These are phyloP conservation scores for Sarocladium strictum DNA, from an alignment of 2,329 filamentous ascomycete genomes.

Conservation along the genomic window DNA sequence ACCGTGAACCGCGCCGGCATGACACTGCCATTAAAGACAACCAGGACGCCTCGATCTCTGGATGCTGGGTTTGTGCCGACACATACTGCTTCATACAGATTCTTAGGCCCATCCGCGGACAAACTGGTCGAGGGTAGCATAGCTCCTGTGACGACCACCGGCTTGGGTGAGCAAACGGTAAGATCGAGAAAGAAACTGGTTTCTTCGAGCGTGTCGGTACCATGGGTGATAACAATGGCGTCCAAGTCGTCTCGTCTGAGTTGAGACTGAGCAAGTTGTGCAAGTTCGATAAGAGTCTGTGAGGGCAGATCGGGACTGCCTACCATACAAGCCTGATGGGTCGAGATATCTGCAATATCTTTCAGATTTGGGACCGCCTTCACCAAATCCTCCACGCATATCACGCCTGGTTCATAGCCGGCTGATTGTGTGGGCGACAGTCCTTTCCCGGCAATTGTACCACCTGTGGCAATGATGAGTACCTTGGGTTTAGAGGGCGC, in stretches of 20 bases:
- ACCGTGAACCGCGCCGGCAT: conserved; percentile 49
- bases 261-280: conserved; percentile 40
- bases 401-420: conserved; percentile 25
- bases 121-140: conserved; percentile 59
- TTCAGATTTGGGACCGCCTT: conserved; percentile 48
- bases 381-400: conserved; percentile 46
- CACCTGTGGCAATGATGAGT: conserved; percentile 51
- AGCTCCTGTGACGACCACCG: conserved; percentile 53
- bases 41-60: conserved; percentile 47
- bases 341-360: conserved; percentile 47
- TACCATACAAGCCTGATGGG: conserved; percentile 46
- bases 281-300: conserved; percentile 40
- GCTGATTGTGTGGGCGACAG: not conserved
- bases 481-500: conserved; percentile 35
- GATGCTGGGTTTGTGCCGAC: conserved; percentile 43
- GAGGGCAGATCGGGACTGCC: conserved; percentile 42
- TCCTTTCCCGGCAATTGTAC: conserved; percentile 47
- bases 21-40: conserved; percentile 58
- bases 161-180: conserved; percentile 50
- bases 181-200: conserved; percentile 57
- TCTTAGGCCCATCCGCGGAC: conserved; percentile 57
- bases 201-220: conserved; percentile 61
- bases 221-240: conserved; percentile 57
- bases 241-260: conserved; percentile 34
- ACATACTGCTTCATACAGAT: conserved; percentile 54